Base-by-base conservation (phyloP, 352 stramenopile genomes). In the Vaucheria bursata region DNA sequence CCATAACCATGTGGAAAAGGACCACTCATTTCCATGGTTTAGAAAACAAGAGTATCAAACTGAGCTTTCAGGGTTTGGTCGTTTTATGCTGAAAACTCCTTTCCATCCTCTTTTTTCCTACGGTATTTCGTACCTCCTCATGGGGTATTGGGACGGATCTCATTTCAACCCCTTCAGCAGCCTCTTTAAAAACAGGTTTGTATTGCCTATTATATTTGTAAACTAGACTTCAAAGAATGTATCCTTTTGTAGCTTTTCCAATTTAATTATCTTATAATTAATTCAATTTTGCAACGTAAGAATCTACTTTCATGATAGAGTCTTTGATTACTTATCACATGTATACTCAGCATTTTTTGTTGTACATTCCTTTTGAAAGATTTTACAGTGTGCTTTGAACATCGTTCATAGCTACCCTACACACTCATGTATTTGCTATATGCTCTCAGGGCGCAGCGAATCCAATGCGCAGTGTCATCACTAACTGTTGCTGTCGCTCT, bases 1-100 rank as follows among this genome's bases (percentile, higher is more conserved):
- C 75, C 88, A 91, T 74, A 92, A 92, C 83, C 87, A 91, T 74
- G 74, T 89, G 64, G 84, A 86, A 12, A 84, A 86, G 39, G 88
- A 91, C 79, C 90, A 88, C 69, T 89, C 85, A 18, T 87, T 90
- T 78, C 85, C 89, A 71, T 92, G 88, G 88, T 89, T 89, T 39
- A 83, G 88, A 25, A 79, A 86, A 38, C 74, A 90, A 78, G 85
- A 89, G 50, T 85, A 74, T 36, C 70, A 85, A 72, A 3, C 50
- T 6, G 69, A 79, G 50, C 33, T 50, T 12, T 32, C 8, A 4
- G 75, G 33, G 33, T 0, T 77, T 7, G 36, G 38, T n/a, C n/a
- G 39, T 12, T 45, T 12, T 49, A 75, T 35, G 6, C 45, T 90
- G 50, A 73, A 77, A 25, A 87, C 75, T 2, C 81, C 87, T 32